Evolutionary conservation across 2,329 filamentous ascomycete species (phyloP).

Genomic region (Westerdykella aurantiaca): DNA sequence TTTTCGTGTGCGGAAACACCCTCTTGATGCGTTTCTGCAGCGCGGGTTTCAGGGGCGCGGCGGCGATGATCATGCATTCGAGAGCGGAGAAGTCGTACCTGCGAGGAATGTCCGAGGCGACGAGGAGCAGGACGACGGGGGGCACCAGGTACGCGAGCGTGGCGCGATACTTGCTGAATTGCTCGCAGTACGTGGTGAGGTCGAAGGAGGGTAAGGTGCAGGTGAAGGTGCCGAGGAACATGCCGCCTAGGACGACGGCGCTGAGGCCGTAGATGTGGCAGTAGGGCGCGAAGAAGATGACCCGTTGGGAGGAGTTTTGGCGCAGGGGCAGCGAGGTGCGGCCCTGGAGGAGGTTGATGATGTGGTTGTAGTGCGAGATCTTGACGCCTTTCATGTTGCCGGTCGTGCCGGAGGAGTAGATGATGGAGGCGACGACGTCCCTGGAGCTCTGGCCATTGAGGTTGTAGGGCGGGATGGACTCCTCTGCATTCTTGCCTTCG

Average conservation of each 20-base stretch:
- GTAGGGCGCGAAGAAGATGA: constrained; percentile 11
- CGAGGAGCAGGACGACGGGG: constrained; percentile 8
- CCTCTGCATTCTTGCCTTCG: constrained; percentile 2
- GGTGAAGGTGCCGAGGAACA: constrained; percentile 10
- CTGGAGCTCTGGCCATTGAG: constrained; percentile 8
- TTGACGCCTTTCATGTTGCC: constrained; percentile 10
- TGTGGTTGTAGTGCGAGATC: constrained; percentile 8
- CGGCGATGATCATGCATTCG: constrained; percentile 8
- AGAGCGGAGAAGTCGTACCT: constrained; percentile 10
- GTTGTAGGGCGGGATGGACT: constrained; percentile 6
- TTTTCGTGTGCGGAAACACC: constrained; percentile 7
- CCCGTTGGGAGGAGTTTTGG: constrained; percentile 6
- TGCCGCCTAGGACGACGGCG: constrained; percentile 6
- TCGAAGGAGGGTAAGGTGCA: constrained; percentile 8
- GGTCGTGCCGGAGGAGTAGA: constrained; percentile 10
- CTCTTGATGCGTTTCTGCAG: constrained; percentile 6
- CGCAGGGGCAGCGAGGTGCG: constrained; percentile 5
- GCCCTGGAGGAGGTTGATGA: constrained; percentile 9
- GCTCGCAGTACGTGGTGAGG: constrained; percentile 10
- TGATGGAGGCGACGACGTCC: constrained; percentile 6
- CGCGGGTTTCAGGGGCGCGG: constrained; percentile 8
- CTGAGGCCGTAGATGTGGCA: constrained; percentile 10
- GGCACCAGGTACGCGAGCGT: constrained; percentile 9
- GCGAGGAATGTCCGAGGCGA: constrained; percentile 6
- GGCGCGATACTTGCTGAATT: constrained; percentile 5